Base-by-base conservation (phyloP, 306 rosid genomes). In the Inga leiocalycina region DNA sequence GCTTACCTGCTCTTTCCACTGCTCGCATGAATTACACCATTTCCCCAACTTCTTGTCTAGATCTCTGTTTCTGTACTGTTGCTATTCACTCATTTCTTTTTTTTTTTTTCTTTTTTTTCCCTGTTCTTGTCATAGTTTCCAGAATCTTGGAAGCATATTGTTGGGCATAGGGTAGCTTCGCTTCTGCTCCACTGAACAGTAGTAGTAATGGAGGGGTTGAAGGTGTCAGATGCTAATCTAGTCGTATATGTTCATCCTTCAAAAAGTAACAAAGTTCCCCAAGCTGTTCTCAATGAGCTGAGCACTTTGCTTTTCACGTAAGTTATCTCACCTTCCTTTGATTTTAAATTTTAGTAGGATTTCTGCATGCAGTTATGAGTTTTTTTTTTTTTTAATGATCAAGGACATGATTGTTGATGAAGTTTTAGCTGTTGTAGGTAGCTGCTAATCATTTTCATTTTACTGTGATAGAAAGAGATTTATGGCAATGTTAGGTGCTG, bases 271-370 rank as follows among this genome's bases (percentile, higher is more conserved):
- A 82, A 88, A 22, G 90, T 90, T 73, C 75, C 86, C 67, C 76
- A 91, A 45, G 90, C 97, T 0, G 83, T 94, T 70, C 92, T 91
- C 57, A 91, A 90, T 27, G 94, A 91, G 86, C 92, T 94, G 56
- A 89, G 97, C 86, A 77, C 92, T 61, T 54, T 91, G 89, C 97
- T 92, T 57, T 91, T 91, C 88, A 92, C 83, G 97, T 93, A 83
- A 20, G 46, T 3, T 69, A 17, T 20, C 72, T 75, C 65, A 24
- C 17, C 37, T 8, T 4, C 39, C 19, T 35, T 65, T 30, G 13
- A 6, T 8, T 62, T 49, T 71, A 22, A 52, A 45, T 22, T 12
- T 20, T 77, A 43, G 32, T 73, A 57, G 45, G 24, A 57, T 71
- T 75, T 62, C 14, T 74, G 32, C 32, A 22, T 48, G 15, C 27